Percentiles rank a stretch among this genome's conserved stretches.
Conservation (phyloP, 257 asterid species). For the Salvia splendens region DNA sequence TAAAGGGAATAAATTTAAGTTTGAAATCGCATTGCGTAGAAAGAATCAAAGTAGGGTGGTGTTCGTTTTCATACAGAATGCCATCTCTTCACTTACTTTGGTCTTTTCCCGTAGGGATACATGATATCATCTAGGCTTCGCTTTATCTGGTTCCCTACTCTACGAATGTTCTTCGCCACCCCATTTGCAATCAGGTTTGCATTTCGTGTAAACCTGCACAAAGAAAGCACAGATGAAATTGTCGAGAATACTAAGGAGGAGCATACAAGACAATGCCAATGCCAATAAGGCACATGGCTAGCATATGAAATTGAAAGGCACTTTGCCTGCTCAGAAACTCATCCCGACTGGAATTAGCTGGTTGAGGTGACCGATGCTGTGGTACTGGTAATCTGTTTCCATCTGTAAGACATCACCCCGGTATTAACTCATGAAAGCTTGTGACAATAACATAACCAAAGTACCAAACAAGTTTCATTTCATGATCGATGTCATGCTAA, state of each 20-base stretch:
- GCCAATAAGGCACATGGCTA: too few species aligned
- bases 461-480: background rate
- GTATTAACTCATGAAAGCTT: conserved; percentile 2
- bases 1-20: too few species aligned
- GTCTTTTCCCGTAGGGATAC: conserved; percentile 60
- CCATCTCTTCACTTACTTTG: conserved; percentile 62
- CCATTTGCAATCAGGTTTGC: conserved; percentile 82
- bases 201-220: conserved; percentile 62
- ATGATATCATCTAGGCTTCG: conserved; percentile 58
- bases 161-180: conserved; percentile 68
- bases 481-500: background rate
- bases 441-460: background rate
- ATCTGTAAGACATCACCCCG: conserved; percentile 44
- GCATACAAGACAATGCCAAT: background rate
- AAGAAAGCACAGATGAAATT: background rate
- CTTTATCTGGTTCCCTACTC: conserved; percentile 73
- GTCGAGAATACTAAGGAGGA: background rate
- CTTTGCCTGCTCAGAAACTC: conserved; percentile 82
- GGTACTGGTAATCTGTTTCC: conserved; percentile 64
- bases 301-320: conserved; percentile 8
- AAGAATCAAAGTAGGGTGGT: too few species aligned
- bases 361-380: conserved; percentile 60
- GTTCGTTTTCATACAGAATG: too few species aligned
- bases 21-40: too few species aligned
- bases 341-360: conserved; percentile 57